Percentiles rank a stretch among this genome's conserved stretches.
These are phyloP conservation scores for Bruguiera sexangula DNA, from an alignment of 345 rosid genomes.

Conservation along the genomic window DNA sequence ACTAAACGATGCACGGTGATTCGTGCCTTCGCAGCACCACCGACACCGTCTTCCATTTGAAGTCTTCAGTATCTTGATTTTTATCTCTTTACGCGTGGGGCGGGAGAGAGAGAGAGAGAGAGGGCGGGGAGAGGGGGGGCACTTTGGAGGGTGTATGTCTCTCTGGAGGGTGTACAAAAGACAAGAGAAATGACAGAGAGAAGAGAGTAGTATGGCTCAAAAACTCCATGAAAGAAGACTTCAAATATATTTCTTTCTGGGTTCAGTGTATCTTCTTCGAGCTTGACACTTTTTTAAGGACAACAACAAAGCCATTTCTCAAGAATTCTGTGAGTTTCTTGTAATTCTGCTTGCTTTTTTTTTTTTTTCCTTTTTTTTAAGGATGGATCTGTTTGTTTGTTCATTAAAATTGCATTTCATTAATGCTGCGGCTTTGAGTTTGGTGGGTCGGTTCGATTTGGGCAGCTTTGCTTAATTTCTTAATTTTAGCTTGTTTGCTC, in stretches of 20 bases:
- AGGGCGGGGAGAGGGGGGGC: too few relatives aligned
- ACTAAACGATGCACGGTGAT: too few relatives aligned
- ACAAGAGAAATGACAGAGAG: too few relatives aligned
- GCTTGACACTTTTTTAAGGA: conserved; percentile 9
- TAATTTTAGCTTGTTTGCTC: neutral
- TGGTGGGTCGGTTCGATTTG: neutral
- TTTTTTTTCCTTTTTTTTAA: neutral
- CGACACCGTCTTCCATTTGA: too few relatives aligned
- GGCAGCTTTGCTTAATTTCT: conserved; percentile 4
- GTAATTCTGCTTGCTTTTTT: neutral
- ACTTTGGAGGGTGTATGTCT: too few relatives aligned
- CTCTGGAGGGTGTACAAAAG: too few relatives aligned
- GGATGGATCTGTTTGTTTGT: neutral
- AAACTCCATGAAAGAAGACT: too few relatives aligned
- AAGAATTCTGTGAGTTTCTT: conserved; percentile 25
- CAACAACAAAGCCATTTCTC: neutral
- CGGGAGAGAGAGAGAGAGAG: too few relatives aligned
- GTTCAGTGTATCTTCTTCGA: conserved; percentile 18
- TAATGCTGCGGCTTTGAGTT: neutral
- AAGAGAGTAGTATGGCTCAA: too few relatives aligned
- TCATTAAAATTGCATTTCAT: neutral
- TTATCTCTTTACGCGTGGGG: too few relatives aligned
- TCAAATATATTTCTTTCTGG: neutral
- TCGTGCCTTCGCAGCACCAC: too few relatives aligned
- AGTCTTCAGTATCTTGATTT: too few relatives aligned